Conservation (phyloP, 2,329 filamentous ascomycete species). For the Aspergillus novofumigatus region DNA sequence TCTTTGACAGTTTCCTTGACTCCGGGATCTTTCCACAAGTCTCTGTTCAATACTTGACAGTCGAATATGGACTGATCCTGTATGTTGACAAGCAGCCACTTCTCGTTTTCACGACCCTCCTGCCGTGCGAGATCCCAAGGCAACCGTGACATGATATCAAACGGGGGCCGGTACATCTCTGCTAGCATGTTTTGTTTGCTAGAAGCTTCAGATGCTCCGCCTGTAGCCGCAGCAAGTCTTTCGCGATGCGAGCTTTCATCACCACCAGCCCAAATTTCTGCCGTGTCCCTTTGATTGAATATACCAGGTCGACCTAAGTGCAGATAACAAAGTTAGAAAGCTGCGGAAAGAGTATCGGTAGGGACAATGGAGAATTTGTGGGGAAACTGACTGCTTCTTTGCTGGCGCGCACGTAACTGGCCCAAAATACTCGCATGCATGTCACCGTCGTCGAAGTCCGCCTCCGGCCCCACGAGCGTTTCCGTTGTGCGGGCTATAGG, state of each 20-base stretch:
- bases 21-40: conserved; percentile 86
- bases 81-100: conserved; percentile 94
- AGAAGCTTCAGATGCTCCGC: conserved; percentile 61
- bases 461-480: conserved; percentile 74
- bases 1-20: conserved; percentile 79
- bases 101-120: conserved; percentile 79
- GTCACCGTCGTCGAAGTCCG: conserved; percentile 51
- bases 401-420: conserved; percentile 53
- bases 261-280: conserved; percentile 57
- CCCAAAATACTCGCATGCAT: conserved; percentile 61
- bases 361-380: neutral
- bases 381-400: conserved; percentile 32
- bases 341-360: neutral
- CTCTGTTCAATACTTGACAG: conserved; percentile 88
- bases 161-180: conserved; percentile 87
- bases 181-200: conserved; percentile 74
- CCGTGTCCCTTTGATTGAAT: conserved; percentile 61
- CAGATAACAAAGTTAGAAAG: conserved; percentile 9
- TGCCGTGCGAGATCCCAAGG: conserved; percentile 82
- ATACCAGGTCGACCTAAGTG: conserved; percentile 53
- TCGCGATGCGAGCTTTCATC: conserved; percentile 47
- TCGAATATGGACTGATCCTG: conserved; percentile 92
- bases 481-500: conserved; percentile 90
- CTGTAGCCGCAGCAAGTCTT: conserved; percentile 57
- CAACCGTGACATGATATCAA: conserved; percentile 76